Evolutionary conservation across 1,139 yeast genomes (phyloP), one percentile per base, ranked within the genome.

Genomic region (Trichomonascaceae sp.): DNA sequence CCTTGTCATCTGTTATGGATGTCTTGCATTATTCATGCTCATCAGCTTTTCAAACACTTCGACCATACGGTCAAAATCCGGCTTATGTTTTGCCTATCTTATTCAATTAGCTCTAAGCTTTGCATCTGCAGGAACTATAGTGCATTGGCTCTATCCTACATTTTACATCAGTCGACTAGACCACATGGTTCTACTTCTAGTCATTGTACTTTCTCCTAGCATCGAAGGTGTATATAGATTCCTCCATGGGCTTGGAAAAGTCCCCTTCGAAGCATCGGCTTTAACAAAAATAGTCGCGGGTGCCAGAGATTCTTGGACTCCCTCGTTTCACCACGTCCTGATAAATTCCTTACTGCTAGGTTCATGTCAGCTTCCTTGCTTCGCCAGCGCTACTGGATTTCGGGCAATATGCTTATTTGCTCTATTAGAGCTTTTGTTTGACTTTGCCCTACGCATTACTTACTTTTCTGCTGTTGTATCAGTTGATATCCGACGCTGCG

Each of bases 401-500:
- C 66, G 66, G 48, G 73, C 74, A 47, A 71, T 74, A 46, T 75
- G 80, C 51, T 57, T 70, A 13, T 77, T 77, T 60, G 67, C 75
- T 1, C 60, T 70, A 1, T 53, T 76, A 41, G 76, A 83, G 0
- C 63, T 85, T 30, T 43, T 79, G 1, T 66, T 84, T 44, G 89
- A 85, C 61, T 82, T 80, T 60, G 55, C 77, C 2, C 69, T 87
- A 49, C 89, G 84, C 60, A 63, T 81, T 51, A 80, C 91, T 0
- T 86, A 75, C 65, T 79, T 86, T 57, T 73, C 83, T 0, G 83
- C 90, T 0, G 80, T 85, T 0, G 69, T 87, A 17, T 76, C 84
- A 30, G 78, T 87, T 47, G 96, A 88, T 69, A 71, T 84, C 49
- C 78, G 82, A 47, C 75, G 89, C 54, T 68, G 78, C 44, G 90